These are phyloP conservation scores for Corylus heterophylla DNA, from an alignment of 306 rosid species.

Conservation along the genomic window DNA sequence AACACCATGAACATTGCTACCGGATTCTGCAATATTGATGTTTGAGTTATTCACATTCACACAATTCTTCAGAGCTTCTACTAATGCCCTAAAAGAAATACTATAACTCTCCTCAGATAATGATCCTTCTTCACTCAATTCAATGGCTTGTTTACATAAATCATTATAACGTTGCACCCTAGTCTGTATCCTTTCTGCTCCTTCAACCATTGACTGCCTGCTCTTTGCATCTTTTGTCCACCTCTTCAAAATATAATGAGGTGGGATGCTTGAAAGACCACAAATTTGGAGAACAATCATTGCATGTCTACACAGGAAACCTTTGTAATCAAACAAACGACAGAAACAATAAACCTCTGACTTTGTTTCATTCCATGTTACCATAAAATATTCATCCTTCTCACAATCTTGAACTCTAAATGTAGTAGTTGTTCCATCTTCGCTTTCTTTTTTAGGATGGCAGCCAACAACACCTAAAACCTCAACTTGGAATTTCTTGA, in stretches of 20 bases:
- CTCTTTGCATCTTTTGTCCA: constrained; percentile 62
- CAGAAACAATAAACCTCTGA: constrained; percentile 61
- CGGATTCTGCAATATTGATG: constrained; percentile 36
- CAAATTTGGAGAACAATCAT: constrained; percentile 57
- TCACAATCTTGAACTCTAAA: constrained; percentile 65
- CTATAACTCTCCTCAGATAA: constrained; percentile 49
- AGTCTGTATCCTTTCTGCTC: constrained; percentile 38
- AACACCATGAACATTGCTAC: constrained; percentile 33
- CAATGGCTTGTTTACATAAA: constrained; percentile 52
- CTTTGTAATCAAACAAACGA: constrained; percentile 53
- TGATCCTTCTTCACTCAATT: constrained; percentile 66
- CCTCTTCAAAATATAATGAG: constrained; percentile 52
- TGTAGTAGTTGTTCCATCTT: constrained; percentile 40
- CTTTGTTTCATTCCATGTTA: constrained; percentile 40
- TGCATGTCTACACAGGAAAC: constrained; percentile 59
- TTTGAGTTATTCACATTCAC: constrained; percentile 52
- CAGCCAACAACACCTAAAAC: constrained; percentile 65
- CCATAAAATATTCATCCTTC: constrained; percentile 45
- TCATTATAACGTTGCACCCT: constrained; percentile 57
- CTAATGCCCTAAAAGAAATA: constrained; percentile 46
- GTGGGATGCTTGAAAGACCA: constrained; percentile 52
- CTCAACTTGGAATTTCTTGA: constrained; percentile 57
- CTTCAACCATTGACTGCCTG: constrained; percentile 36
- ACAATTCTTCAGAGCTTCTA: constrained; percentile 54
- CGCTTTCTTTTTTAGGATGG: constrained; percentile 54